Conservation (phyloP, 805 yeast genomes). For the Hanseniaspora valbyensis region DNA sequence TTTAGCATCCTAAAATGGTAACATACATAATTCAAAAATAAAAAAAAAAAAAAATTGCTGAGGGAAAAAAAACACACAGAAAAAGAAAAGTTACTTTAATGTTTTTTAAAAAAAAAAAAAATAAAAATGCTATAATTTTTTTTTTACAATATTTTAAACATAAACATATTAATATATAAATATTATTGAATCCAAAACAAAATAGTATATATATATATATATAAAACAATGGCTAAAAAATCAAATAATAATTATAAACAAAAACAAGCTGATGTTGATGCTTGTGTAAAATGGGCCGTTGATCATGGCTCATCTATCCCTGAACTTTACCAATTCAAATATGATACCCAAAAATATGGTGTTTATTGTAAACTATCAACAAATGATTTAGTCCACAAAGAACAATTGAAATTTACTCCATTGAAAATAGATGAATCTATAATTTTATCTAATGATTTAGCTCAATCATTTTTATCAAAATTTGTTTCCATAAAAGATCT, state of each 20-base stretch:
- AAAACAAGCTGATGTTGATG: conserved; percentile 11
- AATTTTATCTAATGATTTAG: conserved; percentile 31
- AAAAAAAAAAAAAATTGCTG: neutral
- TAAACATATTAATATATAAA: neutral
- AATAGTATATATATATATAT: too few relatives aligned
- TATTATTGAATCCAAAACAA: neutral
- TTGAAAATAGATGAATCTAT: conserved; percentile 18
- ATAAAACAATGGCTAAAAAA: conserved; percentile 9
- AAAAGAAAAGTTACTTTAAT: neutral
- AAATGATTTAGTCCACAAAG: conserved; percentile 21
- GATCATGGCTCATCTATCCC: conserved; percentile 33
- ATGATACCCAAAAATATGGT: conserved; percentile 26
- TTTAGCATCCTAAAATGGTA: neutral
- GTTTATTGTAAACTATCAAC: conserved; percentile 18
- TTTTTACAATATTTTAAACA: neutral
- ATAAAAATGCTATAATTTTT: neutral
- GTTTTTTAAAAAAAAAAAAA: neutral
- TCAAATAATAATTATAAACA: neutral
- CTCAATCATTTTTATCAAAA: conserved; percentile 25
- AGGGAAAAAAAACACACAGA: too few relatives aligned
- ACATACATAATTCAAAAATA: neutral
- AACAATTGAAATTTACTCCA: conserved; percentile 31
- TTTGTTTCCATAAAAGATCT: conserved; percentile 15
- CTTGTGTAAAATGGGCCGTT: conserved; percentile 31
- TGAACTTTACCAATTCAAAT: conserved; percentile 28